A percentile compares a stretch with the other conserved stretches of the same genome.
Evolutionary conservation across 805 yeast species (phyloP).

Genomic region (Cyberlindnera mississippiensis): DNA sequence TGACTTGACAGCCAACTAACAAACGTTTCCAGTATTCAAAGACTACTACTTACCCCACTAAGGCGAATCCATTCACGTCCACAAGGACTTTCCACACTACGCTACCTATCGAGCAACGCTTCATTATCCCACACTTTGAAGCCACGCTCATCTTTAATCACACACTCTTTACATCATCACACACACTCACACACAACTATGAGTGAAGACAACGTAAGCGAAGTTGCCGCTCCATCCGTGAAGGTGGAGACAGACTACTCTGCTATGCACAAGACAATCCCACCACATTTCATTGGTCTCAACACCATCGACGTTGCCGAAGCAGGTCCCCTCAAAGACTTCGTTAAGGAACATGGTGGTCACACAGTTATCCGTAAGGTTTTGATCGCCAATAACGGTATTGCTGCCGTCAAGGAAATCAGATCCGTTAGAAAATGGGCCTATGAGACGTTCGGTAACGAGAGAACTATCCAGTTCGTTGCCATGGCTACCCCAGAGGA

Average conservation of each 20-base stretch:
- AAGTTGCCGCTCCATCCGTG: conserved; percentile 29
- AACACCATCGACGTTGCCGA: conserved; percentile 76
- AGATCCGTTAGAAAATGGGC: conserved; percentile 98
- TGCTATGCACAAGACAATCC: conserved; percentile 39
- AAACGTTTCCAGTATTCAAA: conserved; percentile 16
- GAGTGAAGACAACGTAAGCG: conserved; percentile 41
- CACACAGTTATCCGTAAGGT: conserved; percentile 90
- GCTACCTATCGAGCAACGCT: conserved; percentile 4
- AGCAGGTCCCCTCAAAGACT: conserved; percentile 74
- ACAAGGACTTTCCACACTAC: conserved; percentile 7
- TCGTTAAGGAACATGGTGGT: conserved; percentile 82
- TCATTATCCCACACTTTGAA: conserved; percentile 3
- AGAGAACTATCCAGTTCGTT: conserved; percentile 87
- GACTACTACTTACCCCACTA: conserved; percentile 12
- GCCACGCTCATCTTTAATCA: background rate
- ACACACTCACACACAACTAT: conserved; percentile 18
- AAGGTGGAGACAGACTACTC: conserved; percentile 31
- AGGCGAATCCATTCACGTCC: conserved; percentile 13
- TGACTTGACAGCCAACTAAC: conserved; percentile 2
- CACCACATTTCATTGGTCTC: conserved; percentile 77
- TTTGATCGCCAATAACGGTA: conserved; percentile 96
- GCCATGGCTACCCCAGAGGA: conserved; percentile 99
- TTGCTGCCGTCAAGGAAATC: conserved; percentile 98
- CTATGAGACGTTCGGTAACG: conserved; percentile 97
- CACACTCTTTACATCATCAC: conserved; percentile 3